phyloP scores from a whole-genome alignment of 495 filamentous ascomycete species.

The Podospora pseudocomata region DNA sequence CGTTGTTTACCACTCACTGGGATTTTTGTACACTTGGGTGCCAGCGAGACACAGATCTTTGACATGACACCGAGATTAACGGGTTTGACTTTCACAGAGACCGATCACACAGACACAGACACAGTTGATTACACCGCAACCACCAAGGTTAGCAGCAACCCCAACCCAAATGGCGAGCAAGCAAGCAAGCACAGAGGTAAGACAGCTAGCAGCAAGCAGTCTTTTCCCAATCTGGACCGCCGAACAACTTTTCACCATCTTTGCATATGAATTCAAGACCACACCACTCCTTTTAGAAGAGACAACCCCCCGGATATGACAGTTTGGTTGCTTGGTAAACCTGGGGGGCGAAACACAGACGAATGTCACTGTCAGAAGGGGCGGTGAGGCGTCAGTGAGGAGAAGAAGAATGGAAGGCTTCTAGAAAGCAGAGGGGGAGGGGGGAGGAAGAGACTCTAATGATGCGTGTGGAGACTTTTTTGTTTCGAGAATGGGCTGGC shows the following conservation, averaged over 20 bases:
- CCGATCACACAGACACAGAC: not conserved
- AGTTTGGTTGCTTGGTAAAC: no score
- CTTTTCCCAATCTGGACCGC: not conserved
- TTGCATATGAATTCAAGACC: no score
- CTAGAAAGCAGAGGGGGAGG: not conserved
- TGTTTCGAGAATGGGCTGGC: no score
- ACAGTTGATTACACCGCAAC: not conserved
- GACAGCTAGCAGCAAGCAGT: not conserved
- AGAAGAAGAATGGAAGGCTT: not conserved
- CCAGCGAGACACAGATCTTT: not conserved
- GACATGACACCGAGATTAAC: not conserved
- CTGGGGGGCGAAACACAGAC: not conserved
- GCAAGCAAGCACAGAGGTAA: no score
- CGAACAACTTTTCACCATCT: not conserved
- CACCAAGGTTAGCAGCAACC: not conserved
- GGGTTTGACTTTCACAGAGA: not conserved
- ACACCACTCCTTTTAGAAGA: no score
- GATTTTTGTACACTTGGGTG: not conserved
- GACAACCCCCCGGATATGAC: no score
- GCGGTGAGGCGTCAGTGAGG: not conserved
- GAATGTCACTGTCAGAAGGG: not conserved
- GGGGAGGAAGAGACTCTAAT: no score
- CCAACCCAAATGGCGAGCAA: not conserved
- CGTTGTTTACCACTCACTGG: not conserved
- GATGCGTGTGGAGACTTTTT: no score